Evolutionary conservation across 1,139 yeast species (phyloP).

Genomic region (Candida dubliniensis): DNA sequence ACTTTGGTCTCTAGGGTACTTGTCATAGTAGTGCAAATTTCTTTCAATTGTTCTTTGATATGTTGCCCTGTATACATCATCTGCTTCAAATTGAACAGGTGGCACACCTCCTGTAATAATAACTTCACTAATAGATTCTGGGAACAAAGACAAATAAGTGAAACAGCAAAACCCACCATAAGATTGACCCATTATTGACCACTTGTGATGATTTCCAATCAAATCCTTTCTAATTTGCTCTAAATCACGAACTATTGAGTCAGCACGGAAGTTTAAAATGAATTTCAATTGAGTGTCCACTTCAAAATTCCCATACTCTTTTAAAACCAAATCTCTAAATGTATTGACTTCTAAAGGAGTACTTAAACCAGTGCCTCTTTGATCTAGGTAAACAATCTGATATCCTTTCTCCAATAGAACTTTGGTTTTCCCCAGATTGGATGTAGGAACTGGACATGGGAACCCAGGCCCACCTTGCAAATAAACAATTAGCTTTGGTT

Average conservation of each 20-base stretch:
- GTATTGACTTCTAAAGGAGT: conserved; percentile 41
- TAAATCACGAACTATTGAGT: conserved; percentile 50
- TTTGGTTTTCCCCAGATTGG: conserved; percentile 35
- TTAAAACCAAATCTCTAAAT: conserved; percentile 21
- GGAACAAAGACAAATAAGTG: conserved; percentile 49
- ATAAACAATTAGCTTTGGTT: conserved; percentile 39
- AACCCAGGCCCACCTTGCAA: conserved; percentile 66
- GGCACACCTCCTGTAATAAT: conserved; percentile 60
- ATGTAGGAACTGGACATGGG: conserved; percentile 40
- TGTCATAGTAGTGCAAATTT: conserved; percentile 46
- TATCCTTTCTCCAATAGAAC: conserved; percentile 44
- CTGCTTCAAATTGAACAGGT: conserved; percentile 44
- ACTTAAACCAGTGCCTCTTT: conserved; percentile 59
- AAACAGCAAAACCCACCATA: conserved; percentile 57
- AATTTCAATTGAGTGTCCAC: conserved; percentile 32
- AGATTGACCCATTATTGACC: conserved; percentile 58
- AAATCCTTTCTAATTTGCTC: conserved; percentile 43
- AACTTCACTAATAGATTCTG: conserved; percentile 38
- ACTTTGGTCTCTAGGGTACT: conserved; percentile 46
- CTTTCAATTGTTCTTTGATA: conserved; percentile 47
- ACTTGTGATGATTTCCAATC: conserved; percentile 31
- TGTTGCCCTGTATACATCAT: conserved; percentile 51
- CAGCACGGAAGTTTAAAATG: conserved; percentile 50
- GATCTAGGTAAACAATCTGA: conserved; percentile 52
- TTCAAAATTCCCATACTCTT: conserved; percentile 16